phyloP scores from a whole-genome alignment of 495 filamentous ascomycete genomes.

The Neurospora sublineolata region DNA sequence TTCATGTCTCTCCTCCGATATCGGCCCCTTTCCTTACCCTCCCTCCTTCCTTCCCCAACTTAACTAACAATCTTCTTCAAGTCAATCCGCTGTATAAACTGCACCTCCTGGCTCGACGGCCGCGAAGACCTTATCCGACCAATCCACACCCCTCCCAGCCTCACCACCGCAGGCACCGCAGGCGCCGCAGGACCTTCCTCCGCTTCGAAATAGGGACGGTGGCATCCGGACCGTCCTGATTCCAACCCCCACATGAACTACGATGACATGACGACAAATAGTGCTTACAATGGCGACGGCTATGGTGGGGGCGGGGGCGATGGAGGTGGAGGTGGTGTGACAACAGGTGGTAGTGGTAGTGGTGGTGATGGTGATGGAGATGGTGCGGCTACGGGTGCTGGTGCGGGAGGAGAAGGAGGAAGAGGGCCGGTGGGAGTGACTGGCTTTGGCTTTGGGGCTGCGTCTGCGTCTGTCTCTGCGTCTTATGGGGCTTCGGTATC shows the following conservation, averaged over 20 bases:
- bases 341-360: not conserved
- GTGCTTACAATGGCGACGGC: not conserved
- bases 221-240: not conserved
- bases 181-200: not conserved
- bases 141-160: not conserved
- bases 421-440: slow-evolving; percentile 2
- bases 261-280: not conserved
- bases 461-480: not conserved
- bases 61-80: slow-evolving; percentile 12
- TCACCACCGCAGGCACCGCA: not conserved
- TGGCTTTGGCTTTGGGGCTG: not conserved
- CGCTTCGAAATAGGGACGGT: not conserved
- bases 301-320: not conserved
- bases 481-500: not conserved
- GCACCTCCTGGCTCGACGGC: slow-evolving; percentile 70
- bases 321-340: not conserved
- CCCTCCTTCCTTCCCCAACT: not conserved
- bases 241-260: not conserved
- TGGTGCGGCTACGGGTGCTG: not conserved
- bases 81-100: slow-evolving; percentile 56
- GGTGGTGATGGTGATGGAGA: not conserved
- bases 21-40: not conserved
- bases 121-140: slow-evolving; percentile 40
- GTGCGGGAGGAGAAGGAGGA: slow-evolving; percentile 2
- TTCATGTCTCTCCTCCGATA: slow-evolving; percentile 5